phyloP scores from a whole-genome alignment of 805 yeast species.

The Candida ortonii region DNA sequence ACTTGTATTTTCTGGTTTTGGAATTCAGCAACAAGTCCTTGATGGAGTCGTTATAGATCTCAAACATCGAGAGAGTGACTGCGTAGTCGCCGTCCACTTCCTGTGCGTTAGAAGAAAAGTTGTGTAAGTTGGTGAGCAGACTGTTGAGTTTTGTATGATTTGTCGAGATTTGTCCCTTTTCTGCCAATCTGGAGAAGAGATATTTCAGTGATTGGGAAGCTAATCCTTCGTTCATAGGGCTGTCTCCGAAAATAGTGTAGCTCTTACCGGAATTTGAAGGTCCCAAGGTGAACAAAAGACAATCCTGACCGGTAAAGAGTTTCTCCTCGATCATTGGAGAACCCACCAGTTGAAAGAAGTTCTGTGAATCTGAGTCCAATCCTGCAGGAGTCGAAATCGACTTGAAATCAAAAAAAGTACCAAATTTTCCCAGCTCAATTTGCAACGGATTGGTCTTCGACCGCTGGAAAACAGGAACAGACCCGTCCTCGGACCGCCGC shows the following conservation, averaged over 20 bases:
- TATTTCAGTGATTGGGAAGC: constrained; percentile 19
- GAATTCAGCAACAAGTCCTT: constrained; percentile 37
- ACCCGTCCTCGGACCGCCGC: constrained; percentile 30
- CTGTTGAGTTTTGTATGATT: constrained; percentile 7
- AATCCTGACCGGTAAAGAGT: constrained; percentile 36
- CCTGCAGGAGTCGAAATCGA: constrained; percentile 31
- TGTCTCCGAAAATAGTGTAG: constrained; percentile 37
- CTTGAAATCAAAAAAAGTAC: constrained; percentile 27
- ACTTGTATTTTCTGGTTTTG: constrained; percentile 18
- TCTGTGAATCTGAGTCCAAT: constrained; percentile 29
- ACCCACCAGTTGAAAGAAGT: constrained; percentile 36
- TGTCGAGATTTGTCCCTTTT: constrained; percentile 8
- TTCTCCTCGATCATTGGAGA: constrained; percentile 32
- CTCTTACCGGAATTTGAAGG: constrained; percentile 54
- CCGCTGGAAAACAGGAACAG: constrained; percentile 18
- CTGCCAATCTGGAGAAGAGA: constrained; percentile 22
- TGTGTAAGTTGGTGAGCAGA: constrained; percentile 16
- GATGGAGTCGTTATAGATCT: constrained; percentile 47
- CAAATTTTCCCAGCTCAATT: constrained; percentile 25
- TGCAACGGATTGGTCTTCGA: constrained; percentile 17
- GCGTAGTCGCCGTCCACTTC: constrained; percentile 27
- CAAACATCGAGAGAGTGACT: constrained; percentile 50
- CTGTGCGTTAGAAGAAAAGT: neutral
- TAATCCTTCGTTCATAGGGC: constrained; percentile 17
- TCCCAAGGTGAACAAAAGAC: constrained; percentile 47